Evolutionary conservation across 108 stramenopile genomes (phyloP).

Genomic region (Skeletonema menzelii): DNA sequence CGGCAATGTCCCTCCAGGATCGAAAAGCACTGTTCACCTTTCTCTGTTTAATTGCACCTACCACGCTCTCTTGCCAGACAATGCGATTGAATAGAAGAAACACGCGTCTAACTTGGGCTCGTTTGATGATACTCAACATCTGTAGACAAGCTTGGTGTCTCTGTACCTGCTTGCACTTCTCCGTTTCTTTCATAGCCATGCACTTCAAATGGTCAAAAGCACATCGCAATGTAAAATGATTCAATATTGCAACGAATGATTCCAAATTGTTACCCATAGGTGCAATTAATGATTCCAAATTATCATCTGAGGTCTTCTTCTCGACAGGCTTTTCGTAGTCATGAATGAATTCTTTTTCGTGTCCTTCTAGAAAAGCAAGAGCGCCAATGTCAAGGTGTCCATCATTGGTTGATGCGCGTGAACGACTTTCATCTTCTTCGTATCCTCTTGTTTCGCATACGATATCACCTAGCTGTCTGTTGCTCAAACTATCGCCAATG

Average conservation of each 20-base stretch:
- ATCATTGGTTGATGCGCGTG: no score
- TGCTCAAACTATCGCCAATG: no score
- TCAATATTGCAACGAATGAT: background rate
- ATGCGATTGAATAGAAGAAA: background rate
- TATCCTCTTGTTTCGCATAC: no score
- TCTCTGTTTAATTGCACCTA: background rate
- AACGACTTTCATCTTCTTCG: no score
- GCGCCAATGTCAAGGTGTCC: background rate
- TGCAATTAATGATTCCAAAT: background rate
- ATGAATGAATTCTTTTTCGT: background rate
- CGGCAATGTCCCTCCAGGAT: slow-evolving; percentile 22
- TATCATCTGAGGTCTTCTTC: background rate
- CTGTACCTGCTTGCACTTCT: background rate
- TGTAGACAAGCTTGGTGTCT: background rate
- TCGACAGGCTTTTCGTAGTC: background rate
- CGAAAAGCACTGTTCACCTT: background rate
- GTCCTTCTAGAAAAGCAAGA: background rate
- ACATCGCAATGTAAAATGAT: slow-evolving; percentile 13
- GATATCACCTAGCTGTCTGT: no score
- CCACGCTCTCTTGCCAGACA: background rate
- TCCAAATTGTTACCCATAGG: no score
- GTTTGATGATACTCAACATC: no score
- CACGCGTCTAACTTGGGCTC: background rate
- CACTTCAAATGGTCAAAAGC: slow-evolving; percentile 17
- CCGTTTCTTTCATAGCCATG: background rate